phyloP scores from a whole-genome alignment of 352 stramenopile genomes.

The Pythium oligandrum region DNA sequence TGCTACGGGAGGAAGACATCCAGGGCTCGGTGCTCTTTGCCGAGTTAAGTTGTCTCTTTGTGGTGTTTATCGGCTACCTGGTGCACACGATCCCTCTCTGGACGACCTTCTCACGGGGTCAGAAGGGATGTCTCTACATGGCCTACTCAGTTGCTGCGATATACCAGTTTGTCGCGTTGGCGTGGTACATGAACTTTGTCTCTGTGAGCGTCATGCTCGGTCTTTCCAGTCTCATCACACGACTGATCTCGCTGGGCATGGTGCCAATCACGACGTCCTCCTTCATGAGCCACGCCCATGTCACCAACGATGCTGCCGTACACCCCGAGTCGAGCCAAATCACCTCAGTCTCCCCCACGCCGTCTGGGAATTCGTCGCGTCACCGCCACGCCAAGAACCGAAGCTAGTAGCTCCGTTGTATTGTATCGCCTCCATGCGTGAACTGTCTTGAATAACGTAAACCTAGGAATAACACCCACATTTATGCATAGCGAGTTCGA shows the following conservation, averaged over 20 bases:
- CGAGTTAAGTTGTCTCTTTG: conserved; percentile 50
- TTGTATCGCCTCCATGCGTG: too few species aligned
- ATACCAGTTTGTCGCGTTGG: conserved; percentile 42
- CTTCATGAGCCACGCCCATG: conserved; percentile 13
- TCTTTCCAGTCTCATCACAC: conserved; percentile 58
- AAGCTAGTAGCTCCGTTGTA: too few species aligned
- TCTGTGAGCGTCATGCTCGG: conserved; percentile 47
- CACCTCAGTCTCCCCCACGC: too few species aligned
- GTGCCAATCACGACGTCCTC: conserved; percentile 66
- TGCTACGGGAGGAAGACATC: background rate
- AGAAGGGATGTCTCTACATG: conserved; percentile 44
- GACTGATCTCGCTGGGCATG: conserved; percentile 71
- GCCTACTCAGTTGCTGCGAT: conserved; percentile 34
- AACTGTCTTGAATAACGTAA: too few species aligned
- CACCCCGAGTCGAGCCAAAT: too few species aligned
- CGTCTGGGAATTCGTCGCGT: too few species aligned
- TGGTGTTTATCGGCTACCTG: conserved; percentile 57
- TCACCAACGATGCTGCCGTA: too few species aligned
- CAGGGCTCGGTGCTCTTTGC: conserved; percentile 19
- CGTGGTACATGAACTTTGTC: conserved; percentile 35
- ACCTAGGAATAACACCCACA: too few species aligned
- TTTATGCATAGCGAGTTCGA: too few species aligned
- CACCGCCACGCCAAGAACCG: too few species aligned
- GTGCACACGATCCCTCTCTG: conserved; percentile 51
- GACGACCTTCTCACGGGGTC: conserved; percentile 42